Conservation (phyloP, 2,329 filamentous ascomycete species). For the Parafenestella ontariensis region DNA sequence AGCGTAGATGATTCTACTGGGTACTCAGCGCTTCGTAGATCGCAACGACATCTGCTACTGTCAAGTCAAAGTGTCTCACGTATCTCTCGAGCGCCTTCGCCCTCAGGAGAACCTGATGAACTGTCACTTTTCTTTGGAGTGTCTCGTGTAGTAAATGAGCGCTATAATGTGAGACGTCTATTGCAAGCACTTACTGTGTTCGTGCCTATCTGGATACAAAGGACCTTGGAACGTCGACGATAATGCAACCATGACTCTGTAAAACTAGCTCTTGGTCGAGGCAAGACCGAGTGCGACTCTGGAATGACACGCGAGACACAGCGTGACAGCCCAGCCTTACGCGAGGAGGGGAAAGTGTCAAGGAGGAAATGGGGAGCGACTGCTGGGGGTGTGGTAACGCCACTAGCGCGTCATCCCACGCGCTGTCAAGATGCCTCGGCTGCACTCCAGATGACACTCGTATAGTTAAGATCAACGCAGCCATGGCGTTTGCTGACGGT, state of each 20-base stretch:
- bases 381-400: background rate
- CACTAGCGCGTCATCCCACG: too few species aligned
- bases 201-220: background rate
- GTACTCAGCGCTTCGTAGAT: too few species aligned
- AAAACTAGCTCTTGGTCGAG: background rate
- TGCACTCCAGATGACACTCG: conserved; percentile 4
- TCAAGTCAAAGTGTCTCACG: too few species aligned
- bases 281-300: background rate
- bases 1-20: too few species aligned
- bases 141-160: background rate
- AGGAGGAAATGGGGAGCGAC: background rate
- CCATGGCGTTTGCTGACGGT: background rate
- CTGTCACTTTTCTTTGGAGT: too few species aligned
- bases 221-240: background rate
- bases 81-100: too few species aligned
- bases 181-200: background rate
- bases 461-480: background rate
- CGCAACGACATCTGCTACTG: too few species aligned
- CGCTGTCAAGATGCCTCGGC: conserved; percentile 12
- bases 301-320: background rate
- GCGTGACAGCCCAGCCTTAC: background rate
- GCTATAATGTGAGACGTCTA: background rate
- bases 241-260: background rate
- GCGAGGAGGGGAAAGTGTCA: conserved; percentile 11
- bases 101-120: too few species aligned